These are phyloP conservation scores for Vitis hybrid DNA, from an alignment of 177 flowering plant genomes.

Conservation along the genomic window DNA sequence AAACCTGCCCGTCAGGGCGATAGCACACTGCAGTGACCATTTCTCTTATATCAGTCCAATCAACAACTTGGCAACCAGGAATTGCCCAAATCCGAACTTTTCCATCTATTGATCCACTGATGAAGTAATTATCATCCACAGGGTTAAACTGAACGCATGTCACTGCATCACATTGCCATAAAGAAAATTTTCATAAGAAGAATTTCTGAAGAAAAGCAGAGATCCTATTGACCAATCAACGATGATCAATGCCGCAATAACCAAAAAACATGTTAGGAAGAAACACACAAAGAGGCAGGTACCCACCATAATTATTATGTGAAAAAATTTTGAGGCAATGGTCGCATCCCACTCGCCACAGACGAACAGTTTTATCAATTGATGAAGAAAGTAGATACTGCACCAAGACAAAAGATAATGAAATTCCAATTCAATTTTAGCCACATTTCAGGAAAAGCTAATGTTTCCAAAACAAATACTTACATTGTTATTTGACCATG, in stretches of 20 bases:
- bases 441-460: neutral
- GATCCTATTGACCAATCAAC: neutral
- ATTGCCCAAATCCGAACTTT: slow-evolving; percentile 72
- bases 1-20: slow-evolving; percentile 70
- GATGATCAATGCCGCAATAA: neutral
- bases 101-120: slow-evolving; percentile 77
- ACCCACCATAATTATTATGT: slow-evolving; percentile 66
- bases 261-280: neutral
- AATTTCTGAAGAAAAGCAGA: neutral
- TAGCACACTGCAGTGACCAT: slow-evolving; percentile 66
- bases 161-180: slow-evolving; percentile 38
- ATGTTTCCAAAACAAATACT: slow-evolving; percentile 12
- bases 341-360: slow-evolving; percentile 62
- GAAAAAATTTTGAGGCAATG: slow-evolving; percentile 54
- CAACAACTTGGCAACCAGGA: slow-evolving; percentile 52
- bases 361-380: slow-evolving; percentile 62
- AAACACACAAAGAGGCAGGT: slow-evolving; percentile 1
- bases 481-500: slow-evolving; percentile 73
- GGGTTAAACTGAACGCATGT: slow-evolving; percentile 74
- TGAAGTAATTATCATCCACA: slow-evolving; percentile 56
- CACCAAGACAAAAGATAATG: slow-evolving; percentile 17
- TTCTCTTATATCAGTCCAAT: slow-evolving; percentile 62
- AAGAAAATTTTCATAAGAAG: slow-evolving; percentile 4
- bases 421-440: neutral
- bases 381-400: slow-evolving; percentile 69